Conservation (phyloP, 352 stramenopile species). For the Globisporangium polare region DNA sequence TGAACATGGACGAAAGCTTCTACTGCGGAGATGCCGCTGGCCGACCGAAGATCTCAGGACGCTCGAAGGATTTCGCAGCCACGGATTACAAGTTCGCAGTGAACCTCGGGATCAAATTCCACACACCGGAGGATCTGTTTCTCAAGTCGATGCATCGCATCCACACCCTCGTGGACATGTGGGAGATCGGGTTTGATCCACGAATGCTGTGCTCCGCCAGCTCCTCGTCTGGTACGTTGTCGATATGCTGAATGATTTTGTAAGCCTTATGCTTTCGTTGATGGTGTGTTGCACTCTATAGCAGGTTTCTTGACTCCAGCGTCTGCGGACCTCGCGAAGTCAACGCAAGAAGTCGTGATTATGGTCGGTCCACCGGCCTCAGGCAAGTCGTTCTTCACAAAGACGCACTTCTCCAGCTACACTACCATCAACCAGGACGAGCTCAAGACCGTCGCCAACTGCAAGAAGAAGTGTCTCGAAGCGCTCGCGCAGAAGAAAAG, state of each 20-base stretch:
- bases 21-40: slow-evolving; percentile 84
- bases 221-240: slow-evolving; percentile 22
- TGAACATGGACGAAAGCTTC: slow-evolving; percentile 60
- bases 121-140: slow-evolving; percentile 84
- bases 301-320: slow-evolving; percentile 22
- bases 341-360: slow-evolving; percentile 64
- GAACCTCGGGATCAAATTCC: slow-evolving; percentile 77
- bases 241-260: neutral
- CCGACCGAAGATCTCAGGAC: slow-evolving; percentile 57
- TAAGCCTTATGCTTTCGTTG: neutral
- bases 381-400: slow-evolving; percentile 66
- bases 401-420: slow-evolving; percentile 49
- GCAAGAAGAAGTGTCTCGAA: slow-evolving; percentile 57
- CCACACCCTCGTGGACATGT: slow-evolving; percentile 62
- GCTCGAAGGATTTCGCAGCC: slow-evolving; percentile 78
- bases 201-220: slow-evolving; percentile 27
- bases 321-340: slow-evolving; percentile 20
- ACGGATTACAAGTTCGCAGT: slow-evolving; percentile 89
- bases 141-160: slow-evolving; percentile 61
- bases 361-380: slow-evolving; percentile 70
- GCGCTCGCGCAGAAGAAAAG: slow-evolving; percentile 56
- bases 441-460: slow-evolving; percentile 74
- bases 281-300: slow-evolving; percentile 11
- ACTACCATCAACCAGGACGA: slow-evolving; percentile 81
- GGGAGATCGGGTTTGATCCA: slow-evolving; percentile 75